Conservation (phyloP, 345 rosid species). For the Salix arbutifolia region DNA sequence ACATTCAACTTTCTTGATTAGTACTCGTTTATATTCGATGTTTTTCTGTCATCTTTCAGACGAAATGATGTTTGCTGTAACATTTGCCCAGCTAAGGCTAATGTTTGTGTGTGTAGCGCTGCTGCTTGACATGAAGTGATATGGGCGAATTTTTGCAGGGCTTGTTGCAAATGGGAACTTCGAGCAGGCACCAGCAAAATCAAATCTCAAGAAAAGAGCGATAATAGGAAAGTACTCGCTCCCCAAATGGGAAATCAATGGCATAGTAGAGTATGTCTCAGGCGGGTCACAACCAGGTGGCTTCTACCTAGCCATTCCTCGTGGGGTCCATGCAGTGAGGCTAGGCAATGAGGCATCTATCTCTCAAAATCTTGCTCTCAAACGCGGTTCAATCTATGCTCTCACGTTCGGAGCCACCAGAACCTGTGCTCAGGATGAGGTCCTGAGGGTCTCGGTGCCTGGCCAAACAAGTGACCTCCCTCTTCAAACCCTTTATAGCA, state of each 20-base stretch:
- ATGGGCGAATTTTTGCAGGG: constrained; percentile 24
- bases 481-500: constrained; percentile 64
- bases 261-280: constrained; percentile 62
- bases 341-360: constrained; percentile 77
- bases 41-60: not conserved
- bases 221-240: constrained; percentile 73
- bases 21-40: not conserved
- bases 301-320: constrained; percentile 59
- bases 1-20: not conserved
- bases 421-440: constrained; percentile 83
- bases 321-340: constrained; percentile 72
- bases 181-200: constrained; percentile 49
- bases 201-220: constrained; percentile 58
- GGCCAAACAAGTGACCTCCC: constrained; percentile 55
- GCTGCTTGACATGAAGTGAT: not conserved
- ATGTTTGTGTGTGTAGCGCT: too few species aligned
- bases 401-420: constrained; percentile 75
- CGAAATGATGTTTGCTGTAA: too few species aligned
- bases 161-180: constrained; percentile 69
- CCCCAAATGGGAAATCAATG: constrained; percentile 69
- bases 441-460: constrained; percentile 42
- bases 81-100: too few species aligned
- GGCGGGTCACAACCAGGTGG: constrained; percentile 91
- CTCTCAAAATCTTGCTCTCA: constrained; percentile 50
- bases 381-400: constrained; percentile 45